A percentile compares a stretch with the other conserved stretches of the same genome.
These are phyloP conservation scores for Penicillium herquei DNA, from an alignment of 495 filamentous ascomycete species.

Conservation along the genomic window DNA sequence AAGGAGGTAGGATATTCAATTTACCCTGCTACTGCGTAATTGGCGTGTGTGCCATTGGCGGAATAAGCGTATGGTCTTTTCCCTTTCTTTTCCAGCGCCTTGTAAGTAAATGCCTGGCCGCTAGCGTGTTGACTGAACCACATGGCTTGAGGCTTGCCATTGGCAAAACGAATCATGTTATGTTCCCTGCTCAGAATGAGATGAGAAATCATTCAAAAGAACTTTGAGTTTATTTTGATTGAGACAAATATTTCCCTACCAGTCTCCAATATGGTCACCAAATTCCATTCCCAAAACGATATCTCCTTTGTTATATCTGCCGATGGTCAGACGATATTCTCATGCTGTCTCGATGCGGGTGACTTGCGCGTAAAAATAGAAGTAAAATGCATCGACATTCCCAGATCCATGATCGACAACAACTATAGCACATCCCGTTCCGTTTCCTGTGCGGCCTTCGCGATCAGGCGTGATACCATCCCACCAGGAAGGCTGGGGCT, in stretches of 20 bases:
- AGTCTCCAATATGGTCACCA: conserved; percentile 65
- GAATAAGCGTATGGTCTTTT: conserved; percentile 52
- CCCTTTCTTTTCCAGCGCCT: conserved; percentile 51
- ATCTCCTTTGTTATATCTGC: conserved; percentile 50
- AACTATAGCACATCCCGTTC: conserved; percentile 50
- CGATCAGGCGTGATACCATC: conserved; percentile 46
- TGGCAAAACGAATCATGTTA: conserved; percentile 64
- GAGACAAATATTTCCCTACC: conserved; percentile 32
- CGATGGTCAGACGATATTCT: background rate
- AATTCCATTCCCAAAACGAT: conserved; percentile 50
- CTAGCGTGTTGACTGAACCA: conserved; percentile 65
- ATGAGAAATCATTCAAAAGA: too few species aligned
- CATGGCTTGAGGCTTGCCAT: conserved; percentile 54
- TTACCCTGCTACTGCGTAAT: conserved; percentile 54
- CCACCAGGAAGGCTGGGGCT: conserved; percentile 53
- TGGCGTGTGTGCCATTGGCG: conserved; percentile 58
- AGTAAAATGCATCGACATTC: conserved; percentile 63
- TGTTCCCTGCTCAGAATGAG: conserved; percentile 48
- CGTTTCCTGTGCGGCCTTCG: conserved; percentile 46
- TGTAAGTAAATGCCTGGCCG: conserved; percentile 63
- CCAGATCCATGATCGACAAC: conserved; percentile 55
- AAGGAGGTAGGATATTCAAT: background rate
- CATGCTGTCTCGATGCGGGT: background rate
- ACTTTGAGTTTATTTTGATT: background rate
- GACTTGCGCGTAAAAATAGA: conserved; percentile 64